These are phyloP conservation scores for Pilasporangium apinafurcum DNA, from an alignment of 352 stramenopile genomes.

Conservation along the genomic window DNA sequence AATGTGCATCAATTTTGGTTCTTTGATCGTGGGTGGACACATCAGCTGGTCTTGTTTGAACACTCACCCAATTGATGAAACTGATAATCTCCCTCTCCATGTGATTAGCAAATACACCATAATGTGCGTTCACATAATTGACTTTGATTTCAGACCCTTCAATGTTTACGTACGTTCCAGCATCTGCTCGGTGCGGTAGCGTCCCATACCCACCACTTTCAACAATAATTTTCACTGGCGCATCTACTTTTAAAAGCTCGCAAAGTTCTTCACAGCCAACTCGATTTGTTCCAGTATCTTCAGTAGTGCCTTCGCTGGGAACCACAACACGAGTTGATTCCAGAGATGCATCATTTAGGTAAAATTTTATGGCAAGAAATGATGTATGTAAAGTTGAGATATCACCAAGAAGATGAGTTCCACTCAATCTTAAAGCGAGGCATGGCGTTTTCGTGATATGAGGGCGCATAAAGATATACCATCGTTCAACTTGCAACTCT, in stretches of 20 bases:
- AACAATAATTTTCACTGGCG: constrained; percentile 21
- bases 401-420: constrained; percentile 21
- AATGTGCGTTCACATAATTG: constrained; percentile 55
- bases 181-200: constrained; percentile 34
- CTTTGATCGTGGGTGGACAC: constrained; percentile 22
- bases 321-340: constrained; percentile 31
- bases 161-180: constrained; percentile 35
- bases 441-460: constrained; percentile 21
- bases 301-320: background rate
- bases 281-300: background rate
- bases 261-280: constrained; percentile 27
- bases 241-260: constrained; percentile 24
- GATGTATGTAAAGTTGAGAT: constrained; percentile 31
- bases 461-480: constrained; percentile 56
- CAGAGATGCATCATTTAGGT: constrained; percentile 27
- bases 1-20: constrained; percentile 50
- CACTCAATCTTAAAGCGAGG: constrained; percentile 38
- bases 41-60: constrained; percentile 32
- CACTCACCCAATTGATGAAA: constrained; percentile 57
- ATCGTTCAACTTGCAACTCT: constrained; percentile 35
- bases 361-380: constrained; percentile 24
- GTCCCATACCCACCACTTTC: constrained; percentile 40
- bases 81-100: constrained; percentile 52
- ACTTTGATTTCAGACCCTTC: constrained; percentile 32
- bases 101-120: constrained; percentile 34